Evolutionary conservation across 75 land plant genomes (phyloP).

Genomic region (Cupressus sempervirens): DNA sequence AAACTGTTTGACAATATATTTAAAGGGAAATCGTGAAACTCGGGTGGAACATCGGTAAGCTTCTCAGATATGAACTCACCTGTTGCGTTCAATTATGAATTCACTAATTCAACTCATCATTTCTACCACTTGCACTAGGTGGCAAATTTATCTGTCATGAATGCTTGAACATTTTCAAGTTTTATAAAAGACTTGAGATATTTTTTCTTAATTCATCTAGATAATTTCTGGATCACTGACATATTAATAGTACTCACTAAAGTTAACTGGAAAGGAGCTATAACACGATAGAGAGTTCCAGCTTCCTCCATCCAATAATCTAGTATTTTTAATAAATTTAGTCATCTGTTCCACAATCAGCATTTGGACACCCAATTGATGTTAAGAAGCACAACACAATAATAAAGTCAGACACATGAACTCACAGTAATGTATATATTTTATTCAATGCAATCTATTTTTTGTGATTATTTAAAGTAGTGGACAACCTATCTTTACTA

Average conservation of each 20-base stretch:
- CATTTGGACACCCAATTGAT: background rate
- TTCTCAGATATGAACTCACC: no score
- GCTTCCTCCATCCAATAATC: background rate
- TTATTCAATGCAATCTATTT: background rate
- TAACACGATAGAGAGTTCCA: background rate
- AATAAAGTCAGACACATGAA: background rate
- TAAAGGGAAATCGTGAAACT: no score
- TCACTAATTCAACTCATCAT: no score
- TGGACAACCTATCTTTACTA: background rate
- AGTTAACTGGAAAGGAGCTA: background rate
- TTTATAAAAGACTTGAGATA: no score
- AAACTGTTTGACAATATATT: no score
- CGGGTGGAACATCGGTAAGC: no score
- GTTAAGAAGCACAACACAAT: background rate
- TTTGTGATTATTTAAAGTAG: background rate
- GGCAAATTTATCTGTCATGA: no score
- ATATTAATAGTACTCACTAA: background rate
- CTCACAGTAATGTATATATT: background rate
- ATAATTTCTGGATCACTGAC: background rate
- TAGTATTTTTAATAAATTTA: background rate
- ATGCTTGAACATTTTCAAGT: no score
- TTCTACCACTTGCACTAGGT: no score
- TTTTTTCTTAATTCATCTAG: no score
- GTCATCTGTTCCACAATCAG: background rate
- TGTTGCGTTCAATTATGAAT: no score